These are phyloP conservation scores for Batkoa obscura DNA, from an alignment of 371 early-diverging fungal species.

Conservation along the genomic window DNA sequence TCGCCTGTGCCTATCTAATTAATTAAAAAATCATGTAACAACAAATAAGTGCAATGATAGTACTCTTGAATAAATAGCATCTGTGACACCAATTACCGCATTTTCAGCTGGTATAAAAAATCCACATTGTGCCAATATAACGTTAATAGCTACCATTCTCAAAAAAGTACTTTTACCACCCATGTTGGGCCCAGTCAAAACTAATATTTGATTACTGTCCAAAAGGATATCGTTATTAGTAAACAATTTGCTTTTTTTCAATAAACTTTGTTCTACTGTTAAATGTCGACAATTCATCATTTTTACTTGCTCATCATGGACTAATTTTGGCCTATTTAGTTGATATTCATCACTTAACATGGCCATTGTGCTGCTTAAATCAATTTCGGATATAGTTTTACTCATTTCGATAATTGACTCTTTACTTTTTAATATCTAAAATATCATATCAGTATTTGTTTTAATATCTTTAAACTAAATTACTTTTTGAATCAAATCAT, in stretches of 20 bases:
- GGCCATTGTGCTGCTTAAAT: slow-evolving; percentile 41
- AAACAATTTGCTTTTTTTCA: slow-evolving; percentile 34
- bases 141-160: slow-evolving; percentile 36
- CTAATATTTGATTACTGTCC: background rate
- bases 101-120: slow-evolving; percentile 76
- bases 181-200: slow-evolving; percentile 64
- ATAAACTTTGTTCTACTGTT: slow-evolving; percentile 59
- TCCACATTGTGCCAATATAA: slow-evolving; percentile 87
- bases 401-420: slow-evolving; percentile 25
- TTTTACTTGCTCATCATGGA: background rate
- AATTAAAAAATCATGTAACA: slow-evolving; percentile 10
- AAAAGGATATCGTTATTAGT: slow-evolving; percentile 43
- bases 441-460: too few relatives aligned
- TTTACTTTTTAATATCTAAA: too few relatives aligned
- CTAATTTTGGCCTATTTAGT: background rate
- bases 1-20: slow-evolving; percentile 47
- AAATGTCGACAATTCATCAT: slow-evolving; percentile 66
- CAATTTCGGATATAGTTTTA: slow-evolving; percentile 40
- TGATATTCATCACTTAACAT: background rate
- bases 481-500: too few relatives aligned
- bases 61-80: slow-evolving; percentile 69
- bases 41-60: slow-evolving; percentile 11
- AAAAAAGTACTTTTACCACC: slow-evolving; percentile 91
- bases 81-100: slow-evolving; percentile 71
- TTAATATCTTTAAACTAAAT: background rate